Evolutionary conservation across 108 stramenopile genomes (phyloP).

Genomic region (Nannochloropsis gaditana): DNA sequence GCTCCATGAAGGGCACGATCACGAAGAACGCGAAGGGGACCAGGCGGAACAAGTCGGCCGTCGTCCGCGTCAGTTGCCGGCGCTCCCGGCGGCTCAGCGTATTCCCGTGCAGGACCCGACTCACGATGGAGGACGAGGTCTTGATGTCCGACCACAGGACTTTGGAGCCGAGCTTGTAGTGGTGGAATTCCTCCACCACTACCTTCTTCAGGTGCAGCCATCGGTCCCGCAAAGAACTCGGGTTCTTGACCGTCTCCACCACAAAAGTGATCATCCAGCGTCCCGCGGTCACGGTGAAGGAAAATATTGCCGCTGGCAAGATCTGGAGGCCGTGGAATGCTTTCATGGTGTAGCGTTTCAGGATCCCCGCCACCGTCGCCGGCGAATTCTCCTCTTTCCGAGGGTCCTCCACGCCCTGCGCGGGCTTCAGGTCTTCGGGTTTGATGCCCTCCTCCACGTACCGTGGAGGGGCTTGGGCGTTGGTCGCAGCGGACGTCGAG

Average conservation of each 20-base stretch:
- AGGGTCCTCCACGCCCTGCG: slow-evolving; percentile 3
- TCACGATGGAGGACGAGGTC: slow-evolving; percentile 72
- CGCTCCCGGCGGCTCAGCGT: slow-evolving; percentile 87
- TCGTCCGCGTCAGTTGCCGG: slow-evolving; percentile 88
- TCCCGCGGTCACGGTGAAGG: background rate
- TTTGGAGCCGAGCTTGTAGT: slow-evolving; percentile 92
- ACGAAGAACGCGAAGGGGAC: slow-evolving; percentile 74
- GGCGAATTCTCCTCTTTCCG: slow-evolving; percentile 17
- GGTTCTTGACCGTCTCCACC: slow-evolving; percentile 13
- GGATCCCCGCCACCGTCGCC: background rate
- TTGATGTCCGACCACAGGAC: slow-evolving; percentile 80
- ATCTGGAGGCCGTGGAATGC: background rate
- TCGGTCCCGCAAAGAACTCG: slow-evolving; percentile 32
- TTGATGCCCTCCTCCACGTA: slow-evolving; percentile 6
- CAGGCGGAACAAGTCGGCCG: slow-evolving; percentile 88
- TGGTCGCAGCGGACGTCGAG: background rate
- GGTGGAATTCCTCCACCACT: slow-evolving; percentile 58
- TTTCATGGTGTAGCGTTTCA: background rate
- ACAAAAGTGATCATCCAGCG: background rate
- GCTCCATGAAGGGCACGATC: slow-evolving; percentile 96
- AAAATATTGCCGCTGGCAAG: background rate
- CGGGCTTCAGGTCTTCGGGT: background rate
- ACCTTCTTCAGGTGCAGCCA: slow-evolving; percentile 67
- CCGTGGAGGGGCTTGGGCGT: background rate
- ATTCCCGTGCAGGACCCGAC: slow-evolving; percentile 68